Conservation (phyloP, 306 rosid species). For the Lathyrus tuberosus region DNA sequence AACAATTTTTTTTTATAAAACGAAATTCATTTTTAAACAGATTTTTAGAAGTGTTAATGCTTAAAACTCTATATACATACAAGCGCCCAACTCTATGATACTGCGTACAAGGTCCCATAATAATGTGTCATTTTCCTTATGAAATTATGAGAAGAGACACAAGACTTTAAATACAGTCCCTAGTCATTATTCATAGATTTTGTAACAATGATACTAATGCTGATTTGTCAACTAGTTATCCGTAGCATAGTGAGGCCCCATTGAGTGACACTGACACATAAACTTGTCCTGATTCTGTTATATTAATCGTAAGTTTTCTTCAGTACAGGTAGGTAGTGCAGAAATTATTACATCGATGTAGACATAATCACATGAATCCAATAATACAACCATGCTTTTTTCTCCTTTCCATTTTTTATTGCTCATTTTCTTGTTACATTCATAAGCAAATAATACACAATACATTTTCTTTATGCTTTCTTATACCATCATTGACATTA, state of each 20-base stretch:
- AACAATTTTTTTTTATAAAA: too few relatives aligned
- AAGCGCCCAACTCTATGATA: too few relatives aligned
- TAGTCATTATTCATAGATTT: slow-evolving; percentile 26
- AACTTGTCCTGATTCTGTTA: slow-evolving; percentile 35
- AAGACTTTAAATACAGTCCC: slow-evolving; percentile 13
- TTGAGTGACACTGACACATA: slow-evolving; percentile 44
- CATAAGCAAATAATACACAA: slow-evolving; percentile 40
- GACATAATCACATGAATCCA: slow-evolving; percentile 47
- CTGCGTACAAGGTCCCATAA: neutral
- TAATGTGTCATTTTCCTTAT: slow-evolving; percentile 25
- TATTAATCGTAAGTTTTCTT: slow-evolving; percentile 33
- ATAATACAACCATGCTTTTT: slow-evolving; percentile 17
- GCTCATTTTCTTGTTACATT: slow-evolving; percentile 32
- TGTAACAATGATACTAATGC: slow-evolving; percentile 24
- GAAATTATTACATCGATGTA: slow-evolving; percentile 36
- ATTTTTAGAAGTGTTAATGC: too few relatives aligned
- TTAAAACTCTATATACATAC: too few relatives aligned
- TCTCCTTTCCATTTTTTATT: slow-evolving; percentile 44
- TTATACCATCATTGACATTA: slow-evolving; percentile 40
- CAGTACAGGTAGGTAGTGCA: slow-evolving; percentile 6
- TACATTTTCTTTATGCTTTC: slow-evolving; percentile 46
- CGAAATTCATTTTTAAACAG: too few relatives aligned
- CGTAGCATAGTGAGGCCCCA: slow-evolving; percentile 34
- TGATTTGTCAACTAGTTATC: slow-evolving; percentile 45
- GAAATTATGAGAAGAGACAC: slow-evolving; percentile 37